Conservation (phyloP, 2,329 filamentous ascomycete species). For the Fusarium poae region DNA sequence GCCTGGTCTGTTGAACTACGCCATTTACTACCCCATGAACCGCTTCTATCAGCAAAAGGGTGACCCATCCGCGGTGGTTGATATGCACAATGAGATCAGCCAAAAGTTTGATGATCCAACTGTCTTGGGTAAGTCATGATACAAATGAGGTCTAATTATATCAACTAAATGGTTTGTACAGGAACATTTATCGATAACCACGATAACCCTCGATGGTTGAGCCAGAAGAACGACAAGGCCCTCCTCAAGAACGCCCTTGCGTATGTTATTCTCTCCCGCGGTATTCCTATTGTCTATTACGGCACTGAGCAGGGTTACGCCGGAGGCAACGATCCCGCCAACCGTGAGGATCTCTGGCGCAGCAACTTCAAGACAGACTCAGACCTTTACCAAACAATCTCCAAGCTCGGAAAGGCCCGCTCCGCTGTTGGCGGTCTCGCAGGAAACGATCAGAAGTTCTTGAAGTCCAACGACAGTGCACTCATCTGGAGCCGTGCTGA, state of each 20-base stretch:
- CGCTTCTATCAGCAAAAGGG: constrained; percentile 56
- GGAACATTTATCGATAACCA: constrained; percentile 71
- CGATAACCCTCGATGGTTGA: constrained; percentile 67
- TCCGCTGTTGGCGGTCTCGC: constrained; percentile 15
- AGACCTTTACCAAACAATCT: constrained; percentile 36
- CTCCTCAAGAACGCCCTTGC: constrained; percentile 72
- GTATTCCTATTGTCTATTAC: constrained; percentile 74
- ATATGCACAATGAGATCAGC: constrained; percentile 55
- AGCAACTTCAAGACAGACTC: constrained; percentile 58
- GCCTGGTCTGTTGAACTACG: constrained; percentile 73
- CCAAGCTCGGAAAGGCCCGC: constrained; percentile 31
- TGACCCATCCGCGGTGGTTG: constrained; percentile 56
- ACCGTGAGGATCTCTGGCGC: constrained; percentile 71
- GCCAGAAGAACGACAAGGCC: constrained; percentile 64
- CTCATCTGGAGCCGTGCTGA: constrained; percentile 37
- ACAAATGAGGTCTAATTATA: too few species aligned
- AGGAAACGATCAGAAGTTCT: constrained; percentile 31
- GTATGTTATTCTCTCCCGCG: constrained; percentile 71
- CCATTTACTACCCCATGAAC: constrained; percentile 60
- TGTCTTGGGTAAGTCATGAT: neutral
- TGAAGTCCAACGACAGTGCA: constrained; percentile 14
- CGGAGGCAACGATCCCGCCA: constrained; percentile 61
- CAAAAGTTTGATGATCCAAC: constrained; percentile 49
- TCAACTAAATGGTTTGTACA: too few species aligned
- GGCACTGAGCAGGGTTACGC: constrained; percentile 73